phyloP scores from a whole-genome alignment of 257 asterid species.

The Voacanga thouarsii region DNA sequence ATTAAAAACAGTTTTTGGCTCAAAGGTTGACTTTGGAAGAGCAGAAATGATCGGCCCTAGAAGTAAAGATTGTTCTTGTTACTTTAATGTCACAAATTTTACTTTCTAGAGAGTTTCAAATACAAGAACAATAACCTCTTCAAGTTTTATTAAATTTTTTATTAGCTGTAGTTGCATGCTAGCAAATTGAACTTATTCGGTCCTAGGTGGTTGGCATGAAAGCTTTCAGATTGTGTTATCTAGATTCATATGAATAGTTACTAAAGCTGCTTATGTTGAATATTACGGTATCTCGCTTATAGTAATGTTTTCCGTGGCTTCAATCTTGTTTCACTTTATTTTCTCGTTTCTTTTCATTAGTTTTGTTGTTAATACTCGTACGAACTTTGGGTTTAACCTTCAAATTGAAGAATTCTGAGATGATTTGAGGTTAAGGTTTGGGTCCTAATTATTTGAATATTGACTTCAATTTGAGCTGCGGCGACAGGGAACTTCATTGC shows the following conservation, averaged over 20 bases:
- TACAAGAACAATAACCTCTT: conserved; percentile 21
- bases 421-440: not conserved
- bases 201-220: not conserved
- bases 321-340: not conserved
- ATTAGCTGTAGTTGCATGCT: conserved; percentile 7
- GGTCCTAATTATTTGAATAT: too few relatives aligned
- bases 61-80: conserved; percentile 21
- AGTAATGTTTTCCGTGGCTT: not conserved
- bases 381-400: not conserved
- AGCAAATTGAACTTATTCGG: not conserved
- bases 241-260: conserved; percentile 8
- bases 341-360: not conserved
- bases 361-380: not conserved
- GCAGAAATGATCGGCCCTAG: conserved; percentile 16
- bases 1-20: conserved; percentile 29
- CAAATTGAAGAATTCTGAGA: not conserved
- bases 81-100: conserved; percentile 17
- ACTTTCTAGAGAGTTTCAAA: conserved; percentile 20
- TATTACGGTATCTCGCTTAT: not conserved
- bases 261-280: not conserved
- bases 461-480: too few relatives aligned
- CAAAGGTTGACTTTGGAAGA: conserved; percentile 9
- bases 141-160: conserved; percentile 29
- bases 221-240: not conserved
- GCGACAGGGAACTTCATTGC: too few relatives aligned